Conservation (phyloP, 306 rosid genomes). For the Biancaea sappan region DNA sequence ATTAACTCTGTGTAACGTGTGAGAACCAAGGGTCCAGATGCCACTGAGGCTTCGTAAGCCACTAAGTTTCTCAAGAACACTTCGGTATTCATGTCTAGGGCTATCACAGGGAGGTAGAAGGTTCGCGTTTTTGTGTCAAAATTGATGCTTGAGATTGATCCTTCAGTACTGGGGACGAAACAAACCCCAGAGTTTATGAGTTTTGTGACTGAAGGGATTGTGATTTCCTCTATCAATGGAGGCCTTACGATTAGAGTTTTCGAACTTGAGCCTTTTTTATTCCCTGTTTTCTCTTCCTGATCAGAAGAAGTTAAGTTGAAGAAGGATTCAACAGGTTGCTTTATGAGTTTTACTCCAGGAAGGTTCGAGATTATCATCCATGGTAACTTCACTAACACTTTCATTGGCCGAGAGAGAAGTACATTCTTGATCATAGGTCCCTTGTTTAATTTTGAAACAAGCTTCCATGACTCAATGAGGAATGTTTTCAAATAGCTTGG, state of each 20-base stretch:
- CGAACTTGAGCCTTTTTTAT: background rate
- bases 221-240: slow-evolving; percentile 69
- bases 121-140: slow-evolving; percentile 50
- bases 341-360: slow-evolving; percentile 50
- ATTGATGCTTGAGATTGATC: slow-evolving; percentile 47
- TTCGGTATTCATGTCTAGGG: slow-evolving; percentile 51
- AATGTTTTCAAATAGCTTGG: slow-evolving; percentile 26
- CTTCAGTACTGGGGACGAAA: slow-evolving; percentile 50
- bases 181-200: slow-evolving; percentile 49
- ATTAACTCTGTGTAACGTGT: slow-evolving; percentile 56
- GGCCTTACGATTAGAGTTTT: slow-evolving; percentile 36
- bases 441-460: slow-evolving; percentile 44
- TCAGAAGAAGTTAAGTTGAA: slow-evolving; percentile 28
- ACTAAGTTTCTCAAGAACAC: slow-evolving; percentile 53
- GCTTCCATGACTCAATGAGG: slow-evolving; percentile 35
- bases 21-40: slow-evolving; percentile 56
- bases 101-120: slow-evolving; percentile 60
- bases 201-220: slow-evolving; percentile 65
- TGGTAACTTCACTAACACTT: background rate
- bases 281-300: slow-evolving; percentile 21
- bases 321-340: slow-evolving; percentile 40
- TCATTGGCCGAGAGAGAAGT: slow-evolving; percentile 8
- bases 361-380: slow-evolving; percentile 38
- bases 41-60: slow-evolving; percentile 61
- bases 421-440: slow-evolving; percentile 42